These are phyloP conservation scores for Aspergillus pseudoviridinutans DNA, from an alignment of 2,329 filamentous ascomycete species.

Conservation along the genomic window DNA sequence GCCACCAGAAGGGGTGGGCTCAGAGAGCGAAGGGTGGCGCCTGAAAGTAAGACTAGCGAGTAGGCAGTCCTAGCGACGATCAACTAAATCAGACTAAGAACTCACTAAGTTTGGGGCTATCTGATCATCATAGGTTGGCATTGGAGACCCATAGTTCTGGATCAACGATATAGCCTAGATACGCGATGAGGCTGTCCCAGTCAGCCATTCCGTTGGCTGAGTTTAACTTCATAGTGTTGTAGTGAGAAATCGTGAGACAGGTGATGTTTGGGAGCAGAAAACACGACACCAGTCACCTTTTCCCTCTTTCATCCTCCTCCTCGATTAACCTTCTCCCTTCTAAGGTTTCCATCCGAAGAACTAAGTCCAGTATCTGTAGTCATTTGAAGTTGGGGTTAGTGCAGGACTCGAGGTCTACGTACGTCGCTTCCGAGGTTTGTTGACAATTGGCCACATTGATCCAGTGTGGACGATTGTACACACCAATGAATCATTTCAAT, in stretches of 20 bases:
- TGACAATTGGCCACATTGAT: neutral
- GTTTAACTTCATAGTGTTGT: too few species aligned
- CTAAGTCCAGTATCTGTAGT: neutral
- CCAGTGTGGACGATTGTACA: neutral
- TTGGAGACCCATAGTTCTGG: neutral
- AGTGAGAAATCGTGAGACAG: too few species aligned
- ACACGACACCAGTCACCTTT: neutral
- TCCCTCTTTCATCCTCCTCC: neutral
- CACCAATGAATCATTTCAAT: neutral
- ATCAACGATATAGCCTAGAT: neutral
- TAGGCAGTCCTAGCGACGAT: constrained; percentile 10
- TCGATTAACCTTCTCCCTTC: neutral
- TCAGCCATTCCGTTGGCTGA: neutral
- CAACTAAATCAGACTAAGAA: neutral
- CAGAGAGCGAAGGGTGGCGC: constrained; percentile 8
- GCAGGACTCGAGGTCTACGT: neutral
- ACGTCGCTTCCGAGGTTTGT: neutral
- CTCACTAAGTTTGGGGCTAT: neutral
- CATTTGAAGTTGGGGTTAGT: neutral
- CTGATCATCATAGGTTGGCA: neutral
- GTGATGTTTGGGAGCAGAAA: neutral
- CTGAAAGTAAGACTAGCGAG: constrained; percentile 14
- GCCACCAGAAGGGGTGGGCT: constrained; percentile 16
- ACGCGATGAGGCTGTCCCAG: neutral
- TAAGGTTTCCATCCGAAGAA: neutral